A percentile compares a stretch with the other conserved stretches of the same genome.
These are phyloP conservation scores for Lactifluus volemus DNA, from an alignment of 768 basidiomycete genomes.

Conservation along the genomic window DNA sequence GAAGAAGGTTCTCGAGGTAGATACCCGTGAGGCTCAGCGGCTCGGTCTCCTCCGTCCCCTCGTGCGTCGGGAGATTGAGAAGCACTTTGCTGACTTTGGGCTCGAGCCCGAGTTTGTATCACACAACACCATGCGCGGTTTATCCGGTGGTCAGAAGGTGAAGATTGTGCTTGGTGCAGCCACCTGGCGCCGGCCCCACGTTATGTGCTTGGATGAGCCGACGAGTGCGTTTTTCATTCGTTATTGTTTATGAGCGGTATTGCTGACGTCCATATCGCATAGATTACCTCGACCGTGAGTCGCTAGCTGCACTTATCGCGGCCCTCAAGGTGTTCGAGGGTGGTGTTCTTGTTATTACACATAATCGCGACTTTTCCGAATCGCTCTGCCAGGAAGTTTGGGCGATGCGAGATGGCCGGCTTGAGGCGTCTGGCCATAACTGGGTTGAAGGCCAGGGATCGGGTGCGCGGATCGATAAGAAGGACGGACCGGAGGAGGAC, in stretches of 20 bases:
- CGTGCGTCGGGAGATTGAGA: conserved; percentile 97
- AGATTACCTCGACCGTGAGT: conserved; percentile 99
- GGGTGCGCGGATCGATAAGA: conserved; percentile 91
- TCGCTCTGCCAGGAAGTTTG: conserved; percentile 96
- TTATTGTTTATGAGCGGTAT: neutral
- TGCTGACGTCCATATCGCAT: conserved; percentile 16
- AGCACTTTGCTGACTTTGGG: conserved; percentile 98
- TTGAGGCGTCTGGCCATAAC: conserved; percentile 97
- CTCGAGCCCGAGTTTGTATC: conserved; percentile 98
- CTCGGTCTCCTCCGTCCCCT: conserved; percentile 92
- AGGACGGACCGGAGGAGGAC: conserved; percentile 83
- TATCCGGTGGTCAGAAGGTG: conserved; percentile 98
- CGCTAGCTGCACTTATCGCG: conserved; percentile 95
- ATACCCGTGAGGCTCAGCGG: conserved; percentile 95
- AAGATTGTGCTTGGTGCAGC: conserved; percentile 98
- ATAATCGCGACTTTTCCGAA: conserved; percentile 99
- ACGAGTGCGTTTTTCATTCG: conserved; percentile 50
- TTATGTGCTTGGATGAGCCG: conserved; percentile 96
- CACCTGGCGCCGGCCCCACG: conserved; percentile 97
- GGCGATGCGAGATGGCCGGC: conserved; percentile 96
- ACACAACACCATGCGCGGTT: conserved; percentile 98
- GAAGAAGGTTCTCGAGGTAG: conserved; percentile 98
- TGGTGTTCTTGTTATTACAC: conserved; percentile 95
- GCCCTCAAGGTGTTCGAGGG: conserved; percentile 98
- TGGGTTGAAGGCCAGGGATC: conserved; percentile 99